Percentiles rank a stretch among this genome's conserved stretches.
Conservation (phyloP, 192 early-diverging fungal genomes). For the Coemansia sp. region DNA sequence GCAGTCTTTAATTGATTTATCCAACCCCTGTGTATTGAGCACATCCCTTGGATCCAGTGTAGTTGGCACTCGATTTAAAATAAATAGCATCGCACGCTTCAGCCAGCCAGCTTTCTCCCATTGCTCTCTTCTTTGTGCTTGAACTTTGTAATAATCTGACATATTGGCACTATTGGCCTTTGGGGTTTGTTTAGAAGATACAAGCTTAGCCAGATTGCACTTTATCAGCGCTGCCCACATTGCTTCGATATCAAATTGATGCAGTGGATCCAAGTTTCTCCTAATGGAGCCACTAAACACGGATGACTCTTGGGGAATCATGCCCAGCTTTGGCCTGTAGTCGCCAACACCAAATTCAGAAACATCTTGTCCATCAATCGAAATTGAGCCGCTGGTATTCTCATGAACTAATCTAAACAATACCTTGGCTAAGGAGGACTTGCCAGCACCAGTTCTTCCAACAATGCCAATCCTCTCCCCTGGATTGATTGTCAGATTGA, state of each 20-base stretch:
- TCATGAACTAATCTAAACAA: conserved; percentile 68
- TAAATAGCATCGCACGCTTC: conserved; percentile 10
- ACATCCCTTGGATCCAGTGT: neutral
- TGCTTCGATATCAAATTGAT: conserved; percentile 14
- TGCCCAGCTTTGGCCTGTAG: conserved; percentile 57
- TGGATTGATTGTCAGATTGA: conserved; percentile 53
- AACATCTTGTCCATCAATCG: conserved; percentile 80
- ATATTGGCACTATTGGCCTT: neutral
- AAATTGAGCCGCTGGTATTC: conserved; percentile 57
- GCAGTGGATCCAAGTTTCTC: conserved; percentile 69
- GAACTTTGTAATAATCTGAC: neutral
- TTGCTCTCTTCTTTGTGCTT: neutral
- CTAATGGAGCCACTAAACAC: conserved; percentile 66
- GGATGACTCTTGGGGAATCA: conserved; percentile 67
- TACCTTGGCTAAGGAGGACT: conserved; percentile 60
- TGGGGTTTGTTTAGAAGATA: neutral
- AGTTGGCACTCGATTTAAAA: neutral
- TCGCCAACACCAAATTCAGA: conserved; percentile 67
- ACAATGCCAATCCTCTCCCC: conserved; percentile 66
- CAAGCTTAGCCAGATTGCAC: conserved; percentile 14
- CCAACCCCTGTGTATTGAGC: neutral
- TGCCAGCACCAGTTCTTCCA: conserved; percentile 65
- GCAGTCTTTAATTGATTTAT: neutral
- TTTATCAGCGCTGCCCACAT: conserved; percentile 26
- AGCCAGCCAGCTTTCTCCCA: conserved; percentile 17